Base-by-base conservation (phyloP, 805 yeast genomes). In the Wickerhamiella kurtzmanii region DNA sequence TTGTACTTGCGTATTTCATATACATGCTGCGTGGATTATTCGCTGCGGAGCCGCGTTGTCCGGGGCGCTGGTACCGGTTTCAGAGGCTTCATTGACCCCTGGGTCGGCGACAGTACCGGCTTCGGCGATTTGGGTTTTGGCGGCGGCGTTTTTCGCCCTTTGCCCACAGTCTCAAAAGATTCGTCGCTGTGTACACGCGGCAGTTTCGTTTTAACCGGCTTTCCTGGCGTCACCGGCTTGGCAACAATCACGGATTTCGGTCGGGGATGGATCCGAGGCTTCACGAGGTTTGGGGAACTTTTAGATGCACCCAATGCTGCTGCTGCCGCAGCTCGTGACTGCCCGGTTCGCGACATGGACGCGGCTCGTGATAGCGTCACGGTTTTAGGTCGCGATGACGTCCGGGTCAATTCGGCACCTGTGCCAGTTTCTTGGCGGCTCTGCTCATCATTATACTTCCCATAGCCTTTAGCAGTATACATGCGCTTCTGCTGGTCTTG, bases 381-480 rank as follows among this genome's bases (percentile, higher is more conserved):
- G n/a, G n/a, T n/a, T n/a, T n/a, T n/a, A n/a, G n/a, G n/a, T n/a
- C n/a, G n/a, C n/a, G n/a, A n/a, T n/a, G n/a, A n/a, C n/a, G n/a
- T n/a, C n/a, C n/a, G n/a, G n/a, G n/a, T n/a, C n/a, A n/a, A n/a
- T n/a, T n/a, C n/a, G n/a, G n/a, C n/a, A n/a, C n/a, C n/a, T 17
- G 41, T 15, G 8, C 41, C 41, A 8, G 25, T 25, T 8, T 38
- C 20, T 8, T 13, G 6, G 11, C 18, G 25, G 41, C 11, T 25
- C 25, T 38, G 41, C 41, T 38, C 25, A 21, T 38, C 41, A 9
- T 18, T 25, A 38, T 6, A 38, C 25, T 38, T 38, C 5, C 95
- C 95, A 61, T 87, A 86, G 0, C 95, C 95, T 3, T 70, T 62
- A 0, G 95, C 95, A 0, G 89, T 78, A 55, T 75, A 79, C 16